Evolutionary conservation across 2,329 filamentous ascomycete species (phyloP).

Genomic region (Septoria petroselini): DNA sequence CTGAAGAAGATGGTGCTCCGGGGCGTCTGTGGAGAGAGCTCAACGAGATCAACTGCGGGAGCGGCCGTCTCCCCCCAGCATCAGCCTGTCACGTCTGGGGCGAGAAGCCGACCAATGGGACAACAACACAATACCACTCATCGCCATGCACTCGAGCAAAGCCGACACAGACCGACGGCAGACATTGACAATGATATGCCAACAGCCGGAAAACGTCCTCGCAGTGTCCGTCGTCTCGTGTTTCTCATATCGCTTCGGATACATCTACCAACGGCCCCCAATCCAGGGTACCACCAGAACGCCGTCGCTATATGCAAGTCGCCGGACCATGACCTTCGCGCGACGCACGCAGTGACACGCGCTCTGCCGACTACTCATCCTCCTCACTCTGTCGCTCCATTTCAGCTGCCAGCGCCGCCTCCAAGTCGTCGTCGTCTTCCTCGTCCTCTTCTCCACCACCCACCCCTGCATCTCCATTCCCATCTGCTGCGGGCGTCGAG

Average conservation of each 20-base stretch:
- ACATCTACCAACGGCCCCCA: background rate
- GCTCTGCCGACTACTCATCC: slow-evolving; percentile 27
- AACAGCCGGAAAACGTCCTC: background rate
- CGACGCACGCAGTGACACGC: background rate
- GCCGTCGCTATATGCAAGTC: slow-evolving; percentile 4
- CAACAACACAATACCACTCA: too few species aligned
- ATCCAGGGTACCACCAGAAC: background rate
- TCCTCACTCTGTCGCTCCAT: slow-evolving; percentile 39
- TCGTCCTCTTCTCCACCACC: slow-evolving; percentile 26
- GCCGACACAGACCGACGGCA: background rate
- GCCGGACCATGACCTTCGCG: background rate
- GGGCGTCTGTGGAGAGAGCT: too few species aligned
- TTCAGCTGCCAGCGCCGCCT: slow-evolving; percentile 52
- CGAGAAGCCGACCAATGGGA: background rate
- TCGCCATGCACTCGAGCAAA: background rate
- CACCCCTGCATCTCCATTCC: slow-evolving; percentile 40
- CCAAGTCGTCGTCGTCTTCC: slow-evolving; percentile 52
- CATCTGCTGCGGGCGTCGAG: slow-evolving; percentile 30
- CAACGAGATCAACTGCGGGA: too few species aligned
- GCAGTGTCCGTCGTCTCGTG: background rate
- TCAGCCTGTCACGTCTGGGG: background rate
- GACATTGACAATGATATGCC: background rate
- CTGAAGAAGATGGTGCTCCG: too few species aligned
- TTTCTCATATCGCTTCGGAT: background rate
- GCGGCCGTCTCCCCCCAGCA: background rate